phyloP scores from a whole-genome alignment of 208 protist species.

The Acanthamoeba lenticulata region DNA sequence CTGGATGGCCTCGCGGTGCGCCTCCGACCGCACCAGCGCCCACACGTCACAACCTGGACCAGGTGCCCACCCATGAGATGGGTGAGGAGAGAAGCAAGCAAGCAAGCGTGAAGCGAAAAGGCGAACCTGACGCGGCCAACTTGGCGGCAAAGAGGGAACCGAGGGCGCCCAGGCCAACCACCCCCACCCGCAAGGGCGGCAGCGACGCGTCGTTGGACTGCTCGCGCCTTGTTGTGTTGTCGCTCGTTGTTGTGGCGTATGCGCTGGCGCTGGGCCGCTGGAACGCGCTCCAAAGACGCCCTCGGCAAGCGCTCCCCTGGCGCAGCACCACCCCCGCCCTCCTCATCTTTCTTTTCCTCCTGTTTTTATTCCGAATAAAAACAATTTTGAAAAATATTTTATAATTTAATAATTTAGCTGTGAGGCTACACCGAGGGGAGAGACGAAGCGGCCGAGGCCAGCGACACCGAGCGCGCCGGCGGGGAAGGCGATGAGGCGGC shows the following conservation, averaged over 20 bases:
- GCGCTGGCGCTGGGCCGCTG: too few species aligned
- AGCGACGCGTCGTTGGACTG: too few species aligned
- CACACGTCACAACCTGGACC: not conserved
- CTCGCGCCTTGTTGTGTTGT: too few species aligned
- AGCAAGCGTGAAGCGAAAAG: not conserved
- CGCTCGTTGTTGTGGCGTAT: too few species aligned
- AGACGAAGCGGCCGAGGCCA: not conserved
- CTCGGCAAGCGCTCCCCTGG: too few species aligned
- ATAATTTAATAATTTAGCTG: not conserved
- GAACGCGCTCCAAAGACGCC: too few species aligned
- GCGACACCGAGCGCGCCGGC: not conserved
- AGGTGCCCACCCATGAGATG: not conserved
- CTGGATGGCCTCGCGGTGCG: not conserved
- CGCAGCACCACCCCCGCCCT: too few species aligned
- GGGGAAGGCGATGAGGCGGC: not conserved
- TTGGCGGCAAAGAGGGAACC: conserved; percentile 11
- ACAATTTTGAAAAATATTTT: not conserved
- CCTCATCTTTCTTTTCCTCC: too few species aligned
- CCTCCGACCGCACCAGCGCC: not conserved
- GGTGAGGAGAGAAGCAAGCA: not conserved
- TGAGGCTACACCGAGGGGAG: not conserved
- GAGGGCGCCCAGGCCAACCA: not conserved
- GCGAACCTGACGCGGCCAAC: not conserved
- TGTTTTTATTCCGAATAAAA: too few species aligned
- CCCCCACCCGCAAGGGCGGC: not conserved